phyloP scores from a whole-genome alignment of 139 green algal genomes.

The Picochlorum sp. region DNA sequence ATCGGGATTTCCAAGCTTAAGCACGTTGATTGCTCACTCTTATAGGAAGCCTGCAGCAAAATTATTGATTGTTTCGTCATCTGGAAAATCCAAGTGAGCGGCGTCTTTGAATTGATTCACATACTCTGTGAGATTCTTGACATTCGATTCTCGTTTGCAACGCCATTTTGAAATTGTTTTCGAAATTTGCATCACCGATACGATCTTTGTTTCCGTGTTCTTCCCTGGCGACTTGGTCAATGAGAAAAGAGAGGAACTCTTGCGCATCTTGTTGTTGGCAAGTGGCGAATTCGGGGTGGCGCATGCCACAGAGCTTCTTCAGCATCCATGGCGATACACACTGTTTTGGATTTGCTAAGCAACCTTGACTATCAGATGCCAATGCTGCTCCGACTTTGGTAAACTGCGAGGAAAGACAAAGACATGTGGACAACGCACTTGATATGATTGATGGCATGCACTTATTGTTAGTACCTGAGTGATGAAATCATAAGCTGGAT shows the following conservation, averaged over 20 bases:
- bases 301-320: conserved; percentile 72
- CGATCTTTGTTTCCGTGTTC: conserved; percentile 32
- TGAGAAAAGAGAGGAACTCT: conserved; percentile 88
- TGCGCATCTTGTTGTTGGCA: conserved; percentile 76
- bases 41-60: conserved; percentile 47
- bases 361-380: not conserved
- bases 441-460: no score
- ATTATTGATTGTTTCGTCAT: not conserved
- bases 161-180: conserved; percentile 48
- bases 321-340: conserved; percentile 67
- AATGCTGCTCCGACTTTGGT: conserved; percentile 62
- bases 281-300: conserved; percentile 85
- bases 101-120: not conserved
- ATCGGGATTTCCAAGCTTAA: conserved; percentile 76
- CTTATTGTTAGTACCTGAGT: not conserved
- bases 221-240: conserved; percentile 52
- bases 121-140: conserved; percentile 11
- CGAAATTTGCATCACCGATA: conserved; percentile 13
- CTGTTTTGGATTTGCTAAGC: not conserved
- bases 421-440: no score
- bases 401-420: conserved; percentile 36
- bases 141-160: conserved; percentile 50
- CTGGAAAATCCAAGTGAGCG: no score
- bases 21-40: conserved; percentile 34
- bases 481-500: conserved; percentile 58